Conservation (phyloP, 768 basidiomycete genomes). For the Tephrocybe sp. region DNA sequence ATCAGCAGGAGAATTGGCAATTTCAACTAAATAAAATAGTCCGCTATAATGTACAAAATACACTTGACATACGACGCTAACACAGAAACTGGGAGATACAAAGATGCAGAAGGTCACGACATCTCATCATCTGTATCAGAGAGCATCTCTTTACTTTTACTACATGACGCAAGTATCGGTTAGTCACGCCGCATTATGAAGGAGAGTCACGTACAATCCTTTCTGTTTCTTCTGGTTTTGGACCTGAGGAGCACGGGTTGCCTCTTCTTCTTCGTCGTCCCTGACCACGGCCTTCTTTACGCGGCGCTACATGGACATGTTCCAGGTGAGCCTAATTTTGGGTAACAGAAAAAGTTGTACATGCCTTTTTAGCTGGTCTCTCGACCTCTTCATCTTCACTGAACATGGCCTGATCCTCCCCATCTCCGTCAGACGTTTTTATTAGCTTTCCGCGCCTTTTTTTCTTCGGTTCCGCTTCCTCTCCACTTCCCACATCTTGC, state of each 20-base stretch:
- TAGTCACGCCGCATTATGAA: conserved; percentile 2
- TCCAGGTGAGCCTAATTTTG: conserved; percentile 17
- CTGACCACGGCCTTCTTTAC: conserved; percentile 76
- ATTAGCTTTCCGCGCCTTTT: conserved; percentile 70
- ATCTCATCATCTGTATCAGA: conserved; percentile 88
- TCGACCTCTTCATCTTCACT: conserved; percentile 71
- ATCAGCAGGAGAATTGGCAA: too few species aligned
- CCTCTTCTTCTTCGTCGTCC: conserved; percentile 77
- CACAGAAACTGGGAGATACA: too few species aligned
- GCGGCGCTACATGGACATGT: conserved; percentile 35
- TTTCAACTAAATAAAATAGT: too few species aligned
- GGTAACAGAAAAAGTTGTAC: background rate
- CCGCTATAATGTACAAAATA: too few species aligned
- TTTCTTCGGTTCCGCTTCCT: conserved; percentile 70
- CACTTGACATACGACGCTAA: too few species aligned
- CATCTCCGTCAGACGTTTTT: conserved; percentile 57
- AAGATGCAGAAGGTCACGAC: conserved; percentile 40
- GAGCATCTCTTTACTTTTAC: conserved; percentile 88
- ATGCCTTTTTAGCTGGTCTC: conserved; percentile 70
- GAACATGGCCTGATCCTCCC: conserved; percentile 66
- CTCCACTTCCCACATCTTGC: conserved; percentile 49
- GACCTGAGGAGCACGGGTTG: conserved; percentile 20
- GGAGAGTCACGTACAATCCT: conserved; percentile 56
- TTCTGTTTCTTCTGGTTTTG: conserved; percentile 78
- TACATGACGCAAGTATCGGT: conserved; percentile 29